Base-by-base conservation (phyloP, 345 rosid species). In the Hibiscus mutabilis region DNA sequence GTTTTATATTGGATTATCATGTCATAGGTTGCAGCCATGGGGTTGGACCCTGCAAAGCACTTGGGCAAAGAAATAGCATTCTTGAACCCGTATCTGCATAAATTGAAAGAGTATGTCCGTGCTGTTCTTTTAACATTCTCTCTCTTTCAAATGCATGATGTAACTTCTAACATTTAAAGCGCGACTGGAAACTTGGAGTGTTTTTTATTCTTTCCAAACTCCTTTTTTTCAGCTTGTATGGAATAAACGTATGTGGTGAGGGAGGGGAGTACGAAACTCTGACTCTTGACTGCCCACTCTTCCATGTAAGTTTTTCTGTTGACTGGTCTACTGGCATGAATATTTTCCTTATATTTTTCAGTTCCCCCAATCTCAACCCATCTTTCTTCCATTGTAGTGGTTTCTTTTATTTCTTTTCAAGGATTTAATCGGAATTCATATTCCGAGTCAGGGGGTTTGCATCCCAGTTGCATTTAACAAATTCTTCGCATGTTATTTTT, bases 181-280 rank as follows among this genome's bases (percentile, higher is more conserved):
- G 15, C 44, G 56, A 51, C 37, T 6, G 46, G 46, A 24, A 25
- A 68, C 19, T 68, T 51, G 3, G 19, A 7, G 11, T 74, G 12
- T 42, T 8, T 37, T 40, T 40, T 10, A 18, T 56, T 33, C 18
- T 21, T 52, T 70, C 63, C 52, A 58, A 66, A 66, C 15, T 49
- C n/a, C 25, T 16, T 27, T 47, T 52, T 76, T 73, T 21, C 84
- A 96, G 99, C 75, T 72, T 86, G 76, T 96, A 92, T 81, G 96
- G 99, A 69, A 83, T 89, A 62, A 96, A 96, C 77, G 93, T 96
- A 12, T 96, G 98, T 73, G 98, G 99, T 64, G 99, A 96, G 83
- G 99, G 98, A 84, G 98, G 99, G 63, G 98, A 96, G 82, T 96
- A 96, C 67, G 98, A 92, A 78, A 90, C 92, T 18, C 69, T 96